Base-by-base conservation (phyloP, 1,284 basidiomycete genomes). In the Prillingera fragicola region DNA sequence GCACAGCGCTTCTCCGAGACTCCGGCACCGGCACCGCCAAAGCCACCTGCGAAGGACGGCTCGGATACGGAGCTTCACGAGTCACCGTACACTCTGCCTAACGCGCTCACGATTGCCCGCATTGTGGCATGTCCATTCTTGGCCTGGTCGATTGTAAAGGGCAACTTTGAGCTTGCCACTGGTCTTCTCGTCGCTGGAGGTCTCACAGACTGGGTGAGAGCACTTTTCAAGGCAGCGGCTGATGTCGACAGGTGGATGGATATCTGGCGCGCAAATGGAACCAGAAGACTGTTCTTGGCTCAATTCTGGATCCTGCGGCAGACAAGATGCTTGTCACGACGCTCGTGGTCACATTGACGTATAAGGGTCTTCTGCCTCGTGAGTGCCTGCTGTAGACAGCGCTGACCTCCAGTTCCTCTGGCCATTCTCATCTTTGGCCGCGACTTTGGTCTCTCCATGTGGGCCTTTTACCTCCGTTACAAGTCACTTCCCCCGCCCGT, bases 301-400 rank as follows among this genome's bases (percentile, higher is more conserved):
- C 87, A 10, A 92, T 98, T 47, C 78, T 97, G 7, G 95, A 99
- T 68, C 94, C 94, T 8, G 90, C 92, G 0, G 94, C 95, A 2
- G 94, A 99, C 78, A 99, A 99, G 73, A 78, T 82, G 19, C 74
- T 99, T 34, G 87, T 98, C 84, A 95, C 94, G 1, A 96, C 92
- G 1, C 77, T 98, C 65, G 90, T 89, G 2, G 75, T 94, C 36
- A 85, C 89, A 1, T 73, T 98, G 44, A 81, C 87, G 0, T 80
- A 85, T 75, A 84, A 86, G 55, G 83, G 81, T 8, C 74, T 94
- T 54, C 73, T 98, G 23, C 91, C 94, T n/a, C 57, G 91, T 92
- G 57, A 38, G 72, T 60, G 13, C 17, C 19, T 9, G 17, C 18
- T 17, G 19, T 12, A 18, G 22, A 37, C 13, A 10, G 19, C 3